Evolutionary conservation across 2,329 filamentous ascomycete genomes (phyloP), one percentile per base, ranked within the genome.

Genomic region (Phialophora verrucosa): DNA sequence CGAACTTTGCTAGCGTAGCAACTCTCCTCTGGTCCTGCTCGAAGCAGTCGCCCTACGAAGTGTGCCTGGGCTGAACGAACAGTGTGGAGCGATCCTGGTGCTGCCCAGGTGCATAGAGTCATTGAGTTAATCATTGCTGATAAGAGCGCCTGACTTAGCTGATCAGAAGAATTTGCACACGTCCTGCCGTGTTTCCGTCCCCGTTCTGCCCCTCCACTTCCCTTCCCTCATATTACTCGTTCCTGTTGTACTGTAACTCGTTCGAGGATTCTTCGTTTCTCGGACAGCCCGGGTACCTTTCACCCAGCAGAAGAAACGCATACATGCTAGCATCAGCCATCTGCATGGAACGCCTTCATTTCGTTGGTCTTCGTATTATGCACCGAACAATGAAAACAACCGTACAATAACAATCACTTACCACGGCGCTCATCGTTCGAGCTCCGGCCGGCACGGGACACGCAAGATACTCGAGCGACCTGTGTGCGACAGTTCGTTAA

Each of bases 71-170:
- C 53, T 35, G 25, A 55, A 12, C 10, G 14, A n/a, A 7, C 29
- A 11, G 5, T 29, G n/a, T 55, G 53, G 23, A 55, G 49, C 20
- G 27, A 29, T 27, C 6, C 29, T 11, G 25, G 53, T 29, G n/a
- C 17, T 20, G 27, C 27, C n/a, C 25, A 55, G 49, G 47, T 49
- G 54, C 47, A n/a, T 27, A 42, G 29, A 54, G 23, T 38, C 29
- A 42, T 44, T 29, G 49, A 53, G 29, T 60, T 27, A 60, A 35
- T 60, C 27, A 51, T 60, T 42, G 49, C 59, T 61, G 59, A 54
- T 54, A 61, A 61, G 47, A 61, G 42, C 42, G 44, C 17, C 11
- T 59, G 25, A 27, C 7, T n/a, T 17, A 44, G 38, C 38, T 17
- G 14, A 31, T 32, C 11, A 55, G 29, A 55, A 55, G 53, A 20